phyloP scores from a whole-genome alignment of 768 basidiomycete genomes.

The Megacollybia marginata region DNA sequence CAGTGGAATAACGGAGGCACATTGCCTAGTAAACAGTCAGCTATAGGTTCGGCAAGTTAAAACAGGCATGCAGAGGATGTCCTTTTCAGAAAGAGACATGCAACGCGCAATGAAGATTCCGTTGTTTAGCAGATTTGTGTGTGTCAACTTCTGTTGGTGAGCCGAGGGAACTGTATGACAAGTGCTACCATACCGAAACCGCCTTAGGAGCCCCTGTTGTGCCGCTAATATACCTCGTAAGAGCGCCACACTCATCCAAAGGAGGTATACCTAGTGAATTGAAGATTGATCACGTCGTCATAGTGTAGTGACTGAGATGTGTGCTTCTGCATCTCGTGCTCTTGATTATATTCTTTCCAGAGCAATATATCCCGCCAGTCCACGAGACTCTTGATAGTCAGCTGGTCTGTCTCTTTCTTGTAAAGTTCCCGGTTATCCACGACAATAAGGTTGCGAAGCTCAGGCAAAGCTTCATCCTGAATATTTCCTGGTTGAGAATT shows the following conservation, averaged over 20 bases:
- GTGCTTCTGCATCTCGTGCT: constrained; percentile 35
- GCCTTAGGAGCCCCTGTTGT: constrained; percentile 81
- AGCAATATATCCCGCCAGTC: constrained; percentile 71
- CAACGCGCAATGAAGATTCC: constrained; percentile 59
- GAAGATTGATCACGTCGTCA: constrained; percentile 74
- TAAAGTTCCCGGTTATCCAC: constrained; percentile 50
- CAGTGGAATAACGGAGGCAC: constrained; percentile 83
- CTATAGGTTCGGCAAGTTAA: background rate
- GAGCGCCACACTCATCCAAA: background rate
- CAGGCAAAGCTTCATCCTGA: constrained; percentile 50
- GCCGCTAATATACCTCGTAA: constrained; percentile 36
- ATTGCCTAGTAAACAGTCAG: constrained; percentile 45
- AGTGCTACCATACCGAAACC: constrained; percentile 51
- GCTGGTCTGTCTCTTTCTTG: constrained; percentile 27
- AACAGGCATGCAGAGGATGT: constrained; percentile 54
- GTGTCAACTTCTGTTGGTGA: constrained; percentile 48
- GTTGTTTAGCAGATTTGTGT: constrained; percentile 75
- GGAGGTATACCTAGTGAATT: constrained; percentile 67
- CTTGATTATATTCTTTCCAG: constrained; percentile 51
- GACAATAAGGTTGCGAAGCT: constrained; percentile 56
- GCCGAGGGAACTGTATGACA: background rate
- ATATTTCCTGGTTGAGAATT: constrained; percentile 45
- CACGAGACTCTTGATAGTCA: constrained; percentile 41
- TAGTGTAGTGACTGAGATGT: constrained; percentile 33
- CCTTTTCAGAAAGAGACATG: constrained; percentile 60